Base-by-base conservation (phyloP, 257 asterid genomes). In the Nicotiana noctiflora region DNA sequence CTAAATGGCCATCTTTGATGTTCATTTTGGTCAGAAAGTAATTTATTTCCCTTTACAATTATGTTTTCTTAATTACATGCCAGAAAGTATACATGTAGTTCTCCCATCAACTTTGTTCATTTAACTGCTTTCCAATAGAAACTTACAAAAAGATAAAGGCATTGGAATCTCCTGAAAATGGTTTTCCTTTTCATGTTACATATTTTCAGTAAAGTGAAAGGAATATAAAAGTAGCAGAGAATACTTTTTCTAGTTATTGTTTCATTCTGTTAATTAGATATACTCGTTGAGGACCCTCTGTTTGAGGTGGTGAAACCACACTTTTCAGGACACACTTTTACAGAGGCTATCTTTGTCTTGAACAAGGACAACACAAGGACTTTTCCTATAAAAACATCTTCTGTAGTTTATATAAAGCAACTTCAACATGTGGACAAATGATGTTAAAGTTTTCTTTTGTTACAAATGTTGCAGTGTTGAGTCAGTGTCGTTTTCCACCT, bases 361-460 rank as follows among this genome's bases (percentile, higher is more conserved):
- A 82, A 81, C 49, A 83, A 59, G n/a, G 83, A 77, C 27, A 77
- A 31, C 19, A 66, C 63, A 79, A 15, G 75, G 46, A 77, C 56
- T 19, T 84, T 81, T 77, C 78, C 21, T 81, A 44, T 44, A 78
- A 79, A 56, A 67, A 84, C 88, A 86, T 80, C 84, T 49, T 83
- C 81, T 83, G 87, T 34, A 67, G 88, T 82, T 86, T 84, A 82
- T 84, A 82, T 31, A 87, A 80, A 86, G 65, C 79, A 83, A 84
- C 62, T 46, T 75, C 67, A 40, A 27, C 80, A 79, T 75, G 85
- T 76, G 57, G 84, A 83, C 51, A 61, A 44, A 59, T 34, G 62
- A 57, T 55, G 46, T 31, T 66, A 72, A 82, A 79, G 70, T 17
- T 17, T 81, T 21, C 31, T 67, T 67, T 40, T 5, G 4, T 40